phyloP scores from a whole-genome alignment of 257 asterid species.

The Leonotis leonurus region DNA sequence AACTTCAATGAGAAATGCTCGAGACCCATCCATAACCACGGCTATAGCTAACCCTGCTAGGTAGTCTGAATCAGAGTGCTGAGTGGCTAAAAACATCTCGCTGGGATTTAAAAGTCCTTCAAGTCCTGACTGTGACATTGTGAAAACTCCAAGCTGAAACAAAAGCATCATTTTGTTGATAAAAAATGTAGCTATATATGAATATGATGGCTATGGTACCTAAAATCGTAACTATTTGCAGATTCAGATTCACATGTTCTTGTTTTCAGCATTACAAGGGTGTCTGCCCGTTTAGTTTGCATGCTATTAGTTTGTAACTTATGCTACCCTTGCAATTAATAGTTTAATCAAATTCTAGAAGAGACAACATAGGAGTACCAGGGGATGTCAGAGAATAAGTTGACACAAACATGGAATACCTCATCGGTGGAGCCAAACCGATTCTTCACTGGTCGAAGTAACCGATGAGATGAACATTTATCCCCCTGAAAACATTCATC shows the following conservation, averaged over 20 bases:
- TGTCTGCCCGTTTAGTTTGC: not conserved
- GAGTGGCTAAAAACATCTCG: slow-evolving; percentile 77
- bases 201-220: not conserved
- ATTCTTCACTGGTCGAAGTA: slow-evolving; percentile 86
- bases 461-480: slow-evolving; percentile 70
- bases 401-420: slow-evolving; percentile 47
- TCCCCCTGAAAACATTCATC: slow-evolving; percentile 66
- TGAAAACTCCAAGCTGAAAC: slow-evolving; percentile 85
- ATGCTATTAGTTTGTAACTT: not conserved
- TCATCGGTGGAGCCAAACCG: slow-evolving; percentile 97
- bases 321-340: slow-evolving; percentile 1
- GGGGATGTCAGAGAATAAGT: not conserved
- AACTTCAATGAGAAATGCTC: slow-evolving; percentile 79
- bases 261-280: not conserved
- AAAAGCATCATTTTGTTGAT: slow-evolving; percentile 17
- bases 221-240: slow-evolving; percentile 1
- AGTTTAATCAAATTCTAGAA: not conserved
- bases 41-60: slow-evolving; percentile 88
- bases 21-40: slow-evolving; percentile 83
- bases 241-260: slow-evolving; percentile 4
- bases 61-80: slow-evolving; percentile 68
- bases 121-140: slow-evolving; percentile 69
- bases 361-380: too few species aligned
- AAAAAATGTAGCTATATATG: slow-evolving; percentile 11
- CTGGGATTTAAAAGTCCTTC: slow-evolving; percentile 81